Conservation (phyloP, 225 moss, liverwort and hornwort genomes). For the Polytrichum commune region DNA sequence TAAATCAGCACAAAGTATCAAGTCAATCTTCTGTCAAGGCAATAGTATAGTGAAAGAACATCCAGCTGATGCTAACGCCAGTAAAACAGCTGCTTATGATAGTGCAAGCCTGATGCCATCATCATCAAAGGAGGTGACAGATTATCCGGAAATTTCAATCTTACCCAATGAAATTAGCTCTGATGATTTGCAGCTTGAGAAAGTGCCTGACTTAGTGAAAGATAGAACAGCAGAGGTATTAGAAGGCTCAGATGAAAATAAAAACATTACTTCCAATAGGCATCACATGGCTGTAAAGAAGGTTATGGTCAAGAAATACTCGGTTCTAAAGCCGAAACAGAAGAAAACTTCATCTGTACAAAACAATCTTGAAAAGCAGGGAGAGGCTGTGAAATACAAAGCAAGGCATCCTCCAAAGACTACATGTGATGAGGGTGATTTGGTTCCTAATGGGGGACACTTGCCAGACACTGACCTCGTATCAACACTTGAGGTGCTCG, state of each 20-base stretch:
- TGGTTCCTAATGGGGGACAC: constrained; percentile 15
- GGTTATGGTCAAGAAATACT: constrained; percentile 27
- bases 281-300: constrained; percentile 15
- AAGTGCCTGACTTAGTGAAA: constrained; percentile 2
- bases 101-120: constrained; percentile 2
- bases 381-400: constrained; percentile 19
- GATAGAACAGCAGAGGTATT: not conserved
- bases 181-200: constrained; percentile 2
- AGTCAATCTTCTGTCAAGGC: too few species aligned
- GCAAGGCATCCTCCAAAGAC: not conserved
- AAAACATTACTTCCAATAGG: constrained; percentile 2
- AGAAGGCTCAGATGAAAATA: not conserved
- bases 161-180: not conserved
- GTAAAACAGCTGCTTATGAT: constrained; percentile 9
- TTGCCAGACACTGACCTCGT: not conserved
- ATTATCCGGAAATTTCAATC: not conserved
- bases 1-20: too few species aligned
- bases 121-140: not conserved
- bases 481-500: too few species aligned
- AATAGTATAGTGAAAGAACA: too few species aligned
- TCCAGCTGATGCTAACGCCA: too few species aligned
- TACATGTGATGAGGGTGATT: constrained; percentile 7
- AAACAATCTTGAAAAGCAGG: constrained; percentile 13
- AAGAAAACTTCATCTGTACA: constrained; percentile 3
- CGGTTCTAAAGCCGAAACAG: constrained; percentile 2